Evolutionary conservation across 2,329 filamentous ascomycete genomes (phyloP), one percentile per base, ranked within the genome.

Genomic region (Kalmusia sp.): DNA sequence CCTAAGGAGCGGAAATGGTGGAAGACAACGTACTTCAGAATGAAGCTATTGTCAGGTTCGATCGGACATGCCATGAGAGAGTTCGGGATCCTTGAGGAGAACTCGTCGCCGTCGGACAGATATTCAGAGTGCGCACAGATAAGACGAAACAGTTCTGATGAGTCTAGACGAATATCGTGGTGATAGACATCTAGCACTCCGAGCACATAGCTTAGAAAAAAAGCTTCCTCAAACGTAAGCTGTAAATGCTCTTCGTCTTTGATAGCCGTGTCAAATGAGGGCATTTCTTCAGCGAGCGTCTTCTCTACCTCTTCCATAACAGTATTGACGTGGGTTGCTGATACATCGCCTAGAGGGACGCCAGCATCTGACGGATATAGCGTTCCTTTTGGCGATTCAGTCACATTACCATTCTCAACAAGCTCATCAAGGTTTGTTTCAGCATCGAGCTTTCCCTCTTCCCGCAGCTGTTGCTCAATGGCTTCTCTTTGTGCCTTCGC

Each of bases 1-100:
- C 95, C 95, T 0, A 98, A 81, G 0, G 92, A 96, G 31, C 95
- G 89, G 77, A 96, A 99, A 72, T 99, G 93, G 70, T 99, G 95
- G 72, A 96, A 99, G 15, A 91, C 91, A 11, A 87, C 87, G 68
- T 98, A 99, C 52, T 91, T 88, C 1, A 96, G 73, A 17, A 98
- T 78, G 73, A 99, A 99, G 0, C 86, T 83, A 65, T 96, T 91
- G 71, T 96, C 92, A 0, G 92, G 86, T 14, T 83, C 80, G 3
- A 92, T 79, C 9, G 75, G 11, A 14, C 15, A 11, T 19, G n/a
- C 5, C 9, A 12, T 28, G 22, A n/a, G n/a, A 3, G 33, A 17
- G 43, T 9, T 52, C 11, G n/a, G 24, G 24, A 11, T 35, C 17
- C 14, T 40, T 30, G 21, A 47, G 40, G 14, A 54, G 51, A n/a